A percentile compares a stretch with the other conserved stretches of the same genome.
Conservation (phyloP, 345 rosid species). For the Populus euphratica region DNA sequence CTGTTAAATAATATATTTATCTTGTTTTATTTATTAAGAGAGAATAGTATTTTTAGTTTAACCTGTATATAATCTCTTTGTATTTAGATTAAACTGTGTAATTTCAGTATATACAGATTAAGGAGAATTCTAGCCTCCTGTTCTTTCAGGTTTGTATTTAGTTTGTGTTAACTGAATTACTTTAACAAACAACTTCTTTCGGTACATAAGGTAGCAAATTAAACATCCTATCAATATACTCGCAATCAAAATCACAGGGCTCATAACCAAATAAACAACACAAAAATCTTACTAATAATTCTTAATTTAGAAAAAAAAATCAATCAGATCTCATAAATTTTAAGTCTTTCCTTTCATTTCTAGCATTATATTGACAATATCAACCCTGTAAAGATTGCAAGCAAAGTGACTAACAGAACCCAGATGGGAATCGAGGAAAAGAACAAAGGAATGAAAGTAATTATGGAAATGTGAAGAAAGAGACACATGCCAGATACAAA, state of each 20-base stretch:
- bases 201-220: neutral
- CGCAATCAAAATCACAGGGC: neutral
- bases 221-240: neutral
- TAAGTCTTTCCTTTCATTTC: neutral
- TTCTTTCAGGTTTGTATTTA: no score
- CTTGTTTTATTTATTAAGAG: no score
- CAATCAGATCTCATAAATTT: neutral
- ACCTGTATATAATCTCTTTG: no score
- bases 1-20: no score
- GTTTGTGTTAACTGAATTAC: no score
- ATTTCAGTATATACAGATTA: no score
- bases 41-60: no score
- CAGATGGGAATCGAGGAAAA: neutral
- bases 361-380: neutral
- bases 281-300: neutral
- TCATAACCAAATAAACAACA: neutral
- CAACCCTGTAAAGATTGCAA: neutral
- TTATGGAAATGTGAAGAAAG: neutral
- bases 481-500: conserved; percentile 54
- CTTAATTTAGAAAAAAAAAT: neutral
- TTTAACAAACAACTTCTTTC: neutral
- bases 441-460: neutral
- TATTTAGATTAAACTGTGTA: no score
- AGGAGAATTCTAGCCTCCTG: no score
- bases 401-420: neutral